These are phyloP conservation scores for Exutisphaerella laricina DNA, from an alignment of 2,329 filamentous ascomycete genomes.

Conservation along the genomic window DNA sequence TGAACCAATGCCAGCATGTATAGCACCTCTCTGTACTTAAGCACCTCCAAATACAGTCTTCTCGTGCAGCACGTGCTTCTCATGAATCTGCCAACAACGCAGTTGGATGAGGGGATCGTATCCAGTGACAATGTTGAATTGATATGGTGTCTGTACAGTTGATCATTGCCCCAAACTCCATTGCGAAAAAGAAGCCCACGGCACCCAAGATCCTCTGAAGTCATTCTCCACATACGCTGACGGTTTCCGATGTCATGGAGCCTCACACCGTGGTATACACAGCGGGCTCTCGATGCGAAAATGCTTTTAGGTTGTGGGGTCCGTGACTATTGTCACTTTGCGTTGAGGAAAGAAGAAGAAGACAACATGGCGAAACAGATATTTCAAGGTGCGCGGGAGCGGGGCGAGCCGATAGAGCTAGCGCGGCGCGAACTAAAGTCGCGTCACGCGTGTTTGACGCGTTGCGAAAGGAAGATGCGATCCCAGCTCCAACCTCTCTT, in stretches of 20 bases:
- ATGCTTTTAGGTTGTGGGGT: slow-evolving; percentile 36
- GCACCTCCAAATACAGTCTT: too few relatives aligned
- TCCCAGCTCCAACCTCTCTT: slow-evolving; percentile 2
- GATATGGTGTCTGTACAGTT: slow-evolving; percentile 28
- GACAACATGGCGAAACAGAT: slow-evolving; percentile 3
- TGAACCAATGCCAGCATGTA: too few relatives aligned
- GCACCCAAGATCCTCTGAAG: slow-evolving; percentile 36
- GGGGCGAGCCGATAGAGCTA: neutral
- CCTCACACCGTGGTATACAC: slow-evolving; percentile 28
- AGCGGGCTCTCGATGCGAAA: slow-evolving; percentile 36
- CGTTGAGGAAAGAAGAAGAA: slow-evolving; percentile 28
- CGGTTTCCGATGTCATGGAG: slow-evolving; percentile 39
- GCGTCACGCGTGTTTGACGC: neutral
- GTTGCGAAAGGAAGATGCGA: neutral
- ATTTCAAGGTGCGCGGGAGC: slow-evolving; percentile 7
- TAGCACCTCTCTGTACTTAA: too few relatives aligned
- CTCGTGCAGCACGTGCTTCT: too few relatives aligned
- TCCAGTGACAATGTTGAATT: too few relatives aligned
- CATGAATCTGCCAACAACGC: too few relatives aligned
- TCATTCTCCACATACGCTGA: slow-evolving; percentile 37
- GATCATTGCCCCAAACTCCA: slow-evolving; percentile 38
- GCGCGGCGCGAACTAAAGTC: neutral
- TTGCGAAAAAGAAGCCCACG: slow-evolving; percentile 30
- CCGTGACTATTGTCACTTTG: slow-evolving; percentile 28
- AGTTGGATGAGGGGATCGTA: too few relatives aligned